Conservation (phyloP, 1,284 basidiomycete species). For the Papiliotrema fonsecae region DNA sequence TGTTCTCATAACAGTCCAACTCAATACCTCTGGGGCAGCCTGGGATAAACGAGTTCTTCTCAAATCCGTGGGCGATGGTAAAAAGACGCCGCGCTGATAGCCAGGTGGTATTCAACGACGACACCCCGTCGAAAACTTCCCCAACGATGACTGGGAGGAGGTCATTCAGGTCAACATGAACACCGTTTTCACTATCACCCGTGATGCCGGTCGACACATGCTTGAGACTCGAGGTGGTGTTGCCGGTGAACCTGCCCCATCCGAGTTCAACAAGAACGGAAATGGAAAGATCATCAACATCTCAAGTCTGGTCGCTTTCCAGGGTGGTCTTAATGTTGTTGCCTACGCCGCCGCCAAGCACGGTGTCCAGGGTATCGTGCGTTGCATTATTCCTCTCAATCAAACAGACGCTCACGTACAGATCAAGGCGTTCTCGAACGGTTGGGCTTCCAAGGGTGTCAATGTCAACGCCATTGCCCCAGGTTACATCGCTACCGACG, state of each 20-base stretch:
- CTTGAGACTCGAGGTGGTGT: slow-evolving; percentile 46
- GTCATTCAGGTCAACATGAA: slow-evolving; percentile 55
- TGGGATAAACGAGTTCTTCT: too few species aligned
- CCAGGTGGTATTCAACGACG: slow-evolving; percentile 75
- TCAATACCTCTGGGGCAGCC: too few species aligned
- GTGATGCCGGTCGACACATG: slow-evolving; percentile 50
- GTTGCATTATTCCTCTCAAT: slow-evolving; percentile 33
- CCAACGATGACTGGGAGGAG: slow-evolving; percentile 84
- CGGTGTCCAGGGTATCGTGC: slow-evolving; percentile 70
- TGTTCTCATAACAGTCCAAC: neutral
- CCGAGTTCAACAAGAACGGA: slow-evolving; percentile 22
- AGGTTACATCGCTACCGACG: slow-evolving; percentile 88
- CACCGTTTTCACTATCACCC: slow-evolving; percentile 49
- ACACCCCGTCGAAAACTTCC: slow-evolving; percentile 73
- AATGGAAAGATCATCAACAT: slow-evolving; percentile 52
- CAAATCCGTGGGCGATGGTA: too few species aligned
- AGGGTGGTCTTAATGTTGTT: slow-evolving; percentile 69
- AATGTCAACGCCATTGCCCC: slow-evolving; percentile 86
- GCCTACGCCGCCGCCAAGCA: slow-evolving; percentile 87
- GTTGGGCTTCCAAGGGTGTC: slow-evolving; percentile 75
- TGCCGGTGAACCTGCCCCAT: slow-evolving; percentile 31
- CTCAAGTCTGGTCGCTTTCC: slow-evolving; percentile 47
- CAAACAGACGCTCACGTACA: slow-evolving; percentile 44
- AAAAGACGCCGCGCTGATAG: slow-evolving; percentile 6
- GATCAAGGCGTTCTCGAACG: slow-evolving; percentile 53